phyloP scores from a whole-genome alignment of 2,329 filamentous ascomycete genomes.

The Cladosporium sp. region DNA sequence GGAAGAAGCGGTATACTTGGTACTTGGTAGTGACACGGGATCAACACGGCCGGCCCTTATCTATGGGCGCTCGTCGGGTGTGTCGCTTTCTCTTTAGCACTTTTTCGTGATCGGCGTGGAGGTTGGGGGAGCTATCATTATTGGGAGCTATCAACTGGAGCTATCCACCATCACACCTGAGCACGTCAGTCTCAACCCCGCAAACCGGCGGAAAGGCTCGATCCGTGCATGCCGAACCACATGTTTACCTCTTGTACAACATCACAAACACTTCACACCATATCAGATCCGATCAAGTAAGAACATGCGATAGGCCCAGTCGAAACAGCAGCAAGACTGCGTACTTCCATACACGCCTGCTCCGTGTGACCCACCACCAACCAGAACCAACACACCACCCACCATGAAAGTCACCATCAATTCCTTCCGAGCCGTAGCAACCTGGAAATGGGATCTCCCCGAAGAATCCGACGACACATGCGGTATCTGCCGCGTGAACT shows the following conservation, averaged over 20 bases:
- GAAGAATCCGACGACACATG: conserved; percentile 82
- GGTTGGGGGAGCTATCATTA: too few relatives aligned
- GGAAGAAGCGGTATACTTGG: conserved; percentile 2
- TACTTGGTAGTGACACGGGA: not conserved
- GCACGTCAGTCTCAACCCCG: conserved; percentile 1
- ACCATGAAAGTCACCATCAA: conserved; percentile 92
- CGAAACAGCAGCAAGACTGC: too few relatives aligned
- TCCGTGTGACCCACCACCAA: too few relatives aligned
- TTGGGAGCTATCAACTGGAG: too few relatives aligned
- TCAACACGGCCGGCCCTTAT: not conserved
- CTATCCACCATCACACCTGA: too few relatives aligned
- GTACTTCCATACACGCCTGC: too few relatives aligned
- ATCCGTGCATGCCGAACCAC: too few relatives aligned
- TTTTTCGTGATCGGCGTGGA: not conserved
- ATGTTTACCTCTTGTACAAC: not conserved
- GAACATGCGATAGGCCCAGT: too few relatives aligned
- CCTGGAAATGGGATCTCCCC: conserved; percentile 96
- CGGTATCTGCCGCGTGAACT: conserved; percentile 96
- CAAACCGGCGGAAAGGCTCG: too few relatives aligned
- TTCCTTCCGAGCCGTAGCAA: conserved; percentile 88
- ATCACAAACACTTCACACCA: not conserved
- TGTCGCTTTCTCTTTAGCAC: not conserved
- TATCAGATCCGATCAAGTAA: too few relatives aligned
- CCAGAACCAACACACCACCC: not conserved
- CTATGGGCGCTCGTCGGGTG: not conserved